phyloP scores from a whole-genome alignment of 202 grass and related monocot species.

The Elaeis oleifera region DNA sequence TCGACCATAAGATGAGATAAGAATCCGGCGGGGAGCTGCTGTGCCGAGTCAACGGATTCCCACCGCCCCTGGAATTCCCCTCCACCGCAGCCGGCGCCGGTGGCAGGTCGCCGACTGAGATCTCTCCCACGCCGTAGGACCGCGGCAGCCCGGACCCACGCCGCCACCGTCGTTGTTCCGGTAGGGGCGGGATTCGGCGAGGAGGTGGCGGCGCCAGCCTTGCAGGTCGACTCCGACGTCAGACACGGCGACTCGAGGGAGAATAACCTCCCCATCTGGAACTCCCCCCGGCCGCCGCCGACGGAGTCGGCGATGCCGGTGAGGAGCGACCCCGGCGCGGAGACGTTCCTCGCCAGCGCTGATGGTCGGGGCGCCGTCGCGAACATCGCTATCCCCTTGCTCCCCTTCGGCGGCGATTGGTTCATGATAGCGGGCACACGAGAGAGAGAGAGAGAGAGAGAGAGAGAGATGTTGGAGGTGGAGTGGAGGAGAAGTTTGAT shows the following conservation, averaged over 20 bases:
- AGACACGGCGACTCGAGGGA: constrained; percentile 18
- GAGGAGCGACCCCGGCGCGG: constrained; percentile 32
- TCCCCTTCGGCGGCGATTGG: background rate
- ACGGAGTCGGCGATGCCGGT: constrained; percentile 24
- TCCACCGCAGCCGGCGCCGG: background rate
- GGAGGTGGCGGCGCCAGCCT: background rate
- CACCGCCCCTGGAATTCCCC: background rate
- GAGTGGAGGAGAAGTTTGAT: no score
- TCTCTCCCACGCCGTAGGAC: background rate
- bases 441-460: no score
- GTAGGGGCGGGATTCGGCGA: background rate
- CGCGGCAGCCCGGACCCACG: background rate
- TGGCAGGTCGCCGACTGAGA: background rate
- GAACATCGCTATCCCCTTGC: no score
- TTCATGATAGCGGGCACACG: no score
- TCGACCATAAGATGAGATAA: constrained; percentile 36
- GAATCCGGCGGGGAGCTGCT: constrained; percentile 31
- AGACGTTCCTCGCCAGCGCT: constrained; percentile 20
- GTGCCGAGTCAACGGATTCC: constrained; percentile 19
- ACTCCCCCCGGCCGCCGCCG: constrained; percentile 5
- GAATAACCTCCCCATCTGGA: constrained; percentile 9
- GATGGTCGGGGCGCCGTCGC: background rate
- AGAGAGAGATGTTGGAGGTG: no score
- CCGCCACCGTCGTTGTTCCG: background rate
- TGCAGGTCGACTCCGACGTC: constrained; percentile 18